Base-by-base conservation (phyloP, 1,139 yeast genomes). In the Pichia sp. region DNA sequence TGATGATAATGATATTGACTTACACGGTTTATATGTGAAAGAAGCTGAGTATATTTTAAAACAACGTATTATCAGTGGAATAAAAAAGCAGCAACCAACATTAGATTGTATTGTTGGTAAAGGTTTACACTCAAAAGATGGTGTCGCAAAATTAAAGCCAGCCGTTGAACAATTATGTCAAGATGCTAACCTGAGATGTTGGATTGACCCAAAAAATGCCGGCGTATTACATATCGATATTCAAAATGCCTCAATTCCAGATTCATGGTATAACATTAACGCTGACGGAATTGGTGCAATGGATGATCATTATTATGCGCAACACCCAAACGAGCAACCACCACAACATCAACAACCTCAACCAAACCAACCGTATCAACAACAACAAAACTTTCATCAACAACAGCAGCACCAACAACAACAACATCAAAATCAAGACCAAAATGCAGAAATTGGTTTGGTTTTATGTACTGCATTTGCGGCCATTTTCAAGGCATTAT, bases 21-120 rank as follows among this genome's bases (percentile, higher is more conserved):
- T 91, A 45, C 98, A 91, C 61, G 98, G 98, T 0, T 68, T 91
- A 30, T 88, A 72, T 52, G 94, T 89, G 27, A 83, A 81, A 60
- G 97, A 91, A 64, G 96, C 96, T 5, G 77, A 78, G 48, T 81
- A 76, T 59, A 76, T 83, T 40, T 68, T 89, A 51, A 85, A 81
- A 53, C 76, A 74, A 47, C 72, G 97, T 44, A 74, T 91, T 40
- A 70, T 74, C n/a, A 79, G 79, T 25, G 85, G 80, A 42, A 69
- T 76, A 16, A 64, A 68, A 34, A 72, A 85, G 35, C 68, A 75
- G 46, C 94, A 87, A 56, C 54, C 68, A 2, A 65, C 63, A 37
- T 51, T 74, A 36, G 69, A 72, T 45, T 86, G 86, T 16, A 89
- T 91, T 58, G 96, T 88, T 10, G 97, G 97, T n/a, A 89, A 89